A percentile compares a stretch with the other conserved stretches of the same genome.
These are phyloP conservation scores for Chlorella vulgaris DNA, from an alignment of 139 green algal species.

Conservation along the genomic window DNA sequence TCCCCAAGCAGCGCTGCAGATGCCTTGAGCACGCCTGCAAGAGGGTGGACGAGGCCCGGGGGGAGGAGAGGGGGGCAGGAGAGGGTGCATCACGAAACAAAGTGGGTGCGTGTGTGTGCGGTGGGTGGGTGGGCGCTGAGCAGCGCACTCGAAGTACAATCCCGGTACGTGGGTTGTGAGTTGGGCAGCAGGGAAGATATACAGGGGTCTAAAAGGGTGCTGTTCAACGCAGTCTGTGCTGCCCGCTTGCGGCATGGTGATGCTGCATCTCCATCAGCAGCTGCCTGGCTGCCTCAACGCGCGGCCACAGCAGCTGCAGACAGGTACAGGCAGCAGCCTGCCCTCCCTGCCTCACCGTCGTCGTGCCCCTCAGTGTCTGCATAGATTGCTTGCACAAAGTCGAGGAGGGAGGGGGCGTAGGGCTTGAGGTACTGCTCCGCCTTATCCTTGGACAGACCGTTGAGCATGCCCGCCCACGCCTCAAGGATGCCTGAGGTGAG, in stretches of 20 bases:
- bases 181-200: not conserved
- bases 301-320: not conserved
- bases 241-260: too few species aligned
- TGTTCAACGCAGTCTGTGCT: too few species aligned
- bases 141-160: too few species aligned
- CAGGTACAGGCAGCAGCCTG: not conserved
- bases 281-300: too few species aligned
- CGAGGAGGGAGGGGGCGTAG: slow-evolving; percentile 47
- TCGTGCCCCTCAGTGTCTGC: slow-evolving; percentile 63
- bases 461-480: slow-evolving; percentile 89
- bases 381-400: slow-evolving; percentile 71
- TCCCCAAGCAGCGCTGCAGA: slow-evolving; percentile 77
- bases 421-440: slow-evolving; percentile 38
- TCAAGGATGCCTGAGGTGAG: slow-evolving; percentile 85
- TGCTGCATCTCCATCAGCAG: too few species aligned
- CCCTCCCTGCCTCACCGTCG: not conserved
- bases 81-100: too few species aligned
- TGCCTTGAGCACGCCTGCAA: slow-evolving; percentile 55
- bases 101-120: not conserved
- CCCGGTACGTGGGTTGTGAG: too few species aligned
- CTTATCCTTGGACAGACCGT: slow-evolving; percentile 55
- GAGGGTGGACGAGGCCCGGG: not conserved
- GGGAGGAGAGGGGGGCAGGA: too few species aligned
- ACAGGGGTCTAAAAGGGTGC: too few species aligned
- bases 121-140: not conserved